These are phyloP conservation scores for Mortierella hygrophila DNA, from an alignment of 192 early-diverging fungal species.

Conservation along the genomic window DNA sequence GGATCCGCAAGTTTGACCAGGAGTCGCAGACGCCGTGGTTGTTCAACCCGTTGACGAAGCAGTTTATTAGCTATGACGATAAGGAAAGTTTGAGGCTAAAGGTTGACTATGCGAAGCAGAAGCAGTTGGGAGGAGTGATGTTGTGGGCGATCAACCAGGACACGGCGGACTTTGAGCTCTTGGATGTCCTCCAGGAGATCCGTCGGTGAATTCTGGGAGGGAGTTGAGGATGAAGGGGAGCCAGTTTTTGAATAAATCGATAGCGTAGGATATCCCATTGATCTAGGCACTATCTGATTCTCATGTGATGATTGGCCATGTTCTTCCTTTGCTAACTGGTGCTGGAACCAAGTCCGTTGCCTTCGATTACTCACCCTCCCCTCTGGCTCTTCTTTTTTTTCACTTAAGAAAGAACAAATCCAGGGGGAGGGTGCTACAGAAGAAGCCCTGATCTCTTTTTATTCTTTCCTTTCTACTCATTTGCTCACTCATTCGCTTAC, in stretches of 20 bases:
- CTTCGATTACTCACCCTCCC: too few species aligned
- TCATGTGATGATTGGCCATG: not conserved
- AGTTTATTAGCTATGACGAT: conserved; percentile 83
- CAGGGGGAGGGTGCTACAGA: too few species aligned
- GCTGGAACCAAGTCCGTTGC: not conserved
- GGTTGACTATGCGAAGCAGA: conserved; percentile 65
- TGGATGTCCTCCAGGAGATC: conserved; percentile 55
- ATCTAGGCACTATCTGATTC: not conserved
- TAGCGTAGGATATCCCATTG: too few species aligned
- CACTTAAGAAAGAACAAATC: not conserved
- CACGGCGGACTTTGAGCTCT: conserved; percentile 66
- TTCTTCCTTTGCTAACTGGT: not conserved
- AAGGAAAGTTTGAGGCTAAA: conserved; percentile 68
- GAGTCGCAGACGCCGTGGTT: conserved; percentile 79
- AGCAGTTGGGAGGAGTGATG: conserved; percentile 74
- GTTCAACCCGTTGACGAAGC: conserved; percentile 67
- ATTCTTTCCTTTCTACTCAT: not conserved
- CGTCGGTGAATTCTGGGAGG: not conserved
- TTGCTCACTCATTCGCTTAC: not conserved
- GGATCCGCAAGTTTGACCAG: conserved; percentile 75
- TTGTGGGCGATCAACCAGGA: conserved; percentile 79
- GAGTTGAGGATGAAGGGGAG: too few species aligned
- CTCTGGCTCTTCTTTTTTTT: not conserved
- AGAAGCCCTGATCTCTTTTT: not conserved
- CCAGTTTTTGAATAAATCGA: too few species aligned